These are phyloP conservation scores for Ceratocystiopsis brevicomis DNA, from an alignment of 2,329 filamentous ascomycete species.

Conservation along the genomic window DNA sequence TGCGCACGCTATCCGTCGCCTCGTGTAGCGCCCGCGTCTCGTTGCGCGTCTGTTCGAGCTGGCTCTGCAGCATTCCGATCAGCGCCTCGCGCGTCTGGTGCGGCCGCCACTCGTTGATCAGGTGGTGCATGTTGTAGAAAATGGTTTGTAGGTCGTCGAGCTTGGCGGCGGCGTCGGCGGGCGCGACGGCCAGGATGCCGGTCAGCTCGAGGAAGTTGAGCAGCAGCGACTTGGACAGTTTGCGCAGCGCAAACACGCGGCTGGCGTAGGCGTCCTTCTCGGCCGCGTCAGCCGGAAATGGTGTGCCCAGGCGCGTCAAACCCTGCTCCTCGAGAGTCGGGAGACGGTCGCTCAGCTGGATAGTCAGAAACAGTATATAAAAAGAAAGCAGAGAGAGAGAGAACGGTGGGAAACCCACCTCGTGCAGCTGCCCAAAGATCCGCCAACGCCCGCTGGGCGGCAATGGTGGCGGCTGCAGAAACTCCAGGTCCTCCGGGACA, in stretches of 20 bases:
- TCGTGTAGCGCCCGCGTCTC: constrained; percentile 54
- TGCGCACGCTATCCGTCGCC: constrained; percentile 53
- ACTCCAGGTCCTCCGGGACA: constrained; percentile 52
- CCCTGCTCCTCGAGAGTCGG: constrained; percentile 50
- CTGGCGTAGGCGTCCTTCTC: constrained; percentile 34
- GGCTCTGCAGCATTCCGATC: constrained; percentile 73
- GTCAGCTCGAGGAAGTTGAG: constrained; percentile 77
- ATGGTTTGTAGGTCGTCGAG: constrained; percentile 62
- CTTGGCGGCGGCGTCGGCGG: constrained; percentile 46
- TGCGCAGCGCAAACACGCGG: constrained; percentile 49
- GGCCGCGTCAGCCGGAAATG: constrained; percentile 17
- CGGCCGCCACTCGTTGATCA: constrained; percentile 85
- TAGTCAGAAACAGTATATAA: not conserved
- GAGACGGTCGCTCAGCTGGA: constrained; percentile 38
- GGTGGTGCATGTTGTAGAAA: constrained; percentile 78
- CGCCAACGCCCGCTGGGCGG: constrained; percentile 53
- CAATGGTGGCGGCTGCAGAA: constrained; percentile 63
- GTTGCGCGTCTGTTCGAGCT: constrained; percentile 49
- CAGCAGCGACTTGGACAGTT: constrained; percentile 65
- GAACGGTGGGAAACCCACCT: constrained; percentile 15
- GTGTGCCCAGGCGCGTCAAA: constrained; percentile 48
- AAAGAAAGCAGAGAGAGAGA: not conserved
- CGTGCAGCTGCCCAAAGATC: constrained; percentile 52
- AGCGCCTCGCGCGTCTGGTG: constrained; percentile 82
- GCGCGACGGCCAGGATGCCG: constrained; percentile 49